Conservation (phyloP, 139 green algal species). For the Closterium sp. region DNA sequence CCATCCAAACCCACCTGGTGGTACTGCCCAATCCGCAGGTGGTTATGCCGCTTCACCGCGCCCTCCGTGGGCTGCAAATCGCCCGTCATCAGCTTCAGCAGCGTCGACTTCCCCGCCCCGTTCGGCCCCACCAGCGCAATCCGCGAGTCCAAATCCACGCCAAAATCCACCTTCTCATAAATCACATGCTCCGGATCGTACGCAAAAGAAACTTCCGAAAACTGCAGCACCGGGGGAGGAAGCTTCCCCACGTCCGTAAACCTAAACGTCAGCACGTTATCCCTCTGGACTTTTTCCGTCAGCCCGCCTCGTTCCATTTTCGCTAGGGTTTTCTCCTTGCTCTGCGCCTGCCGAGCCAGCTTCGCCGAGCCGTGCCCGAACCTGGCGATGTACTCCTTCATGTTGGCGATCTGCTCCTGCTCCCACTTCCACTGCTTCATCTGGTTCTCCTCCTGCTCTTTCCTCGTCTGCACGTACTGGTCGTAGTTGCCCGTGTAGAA, state of each 20-base stretch:
- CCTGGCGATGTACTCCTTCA: conserved; percentile 67
- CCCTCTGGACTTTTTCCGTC: conserved; percentile 61
- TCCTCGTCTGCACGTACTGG: conserved; percentile 78
- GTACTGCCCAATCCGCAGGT: conserved; percentile 63
- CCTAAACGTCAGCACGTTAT: conserved; percentile 75
- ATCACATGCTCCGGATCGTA: conserved; percentile 60
- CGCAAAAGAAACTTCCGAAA: conserved; percentile 53
- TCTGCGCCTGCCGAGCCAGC: conserved; percentile 83
- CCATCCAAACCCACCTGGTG: neutral
- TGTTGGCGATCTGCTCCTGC: conserved; percentile 75
- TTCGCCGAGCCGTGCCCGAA: conserved; percentile 88
- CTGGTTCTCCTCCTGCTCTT: conserved; percentile 91
- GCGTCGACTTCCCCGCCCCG: conserved; percentile 88
- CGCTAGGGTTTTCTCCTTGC: conserved; percentile 92
- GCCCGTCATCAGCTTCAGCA: conserved; percentile 97
- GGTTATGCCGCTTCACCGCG: conserved; percentile 91
- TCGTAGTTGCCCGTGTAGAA: conserved; percentile 85
- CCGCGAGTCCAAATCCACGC: conserved; percentile 90
- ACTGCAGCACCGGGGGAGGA: conserved; percentile 84
- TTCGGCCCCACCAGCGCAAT: conserved; percentile 93
- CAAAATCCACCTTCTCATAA: conserved; percentile 86
- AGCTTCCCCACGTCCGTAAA: conserved; percentile 91
- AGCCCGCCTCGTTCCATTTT: conserved; percentile 91
- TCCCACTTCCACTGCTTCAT: conserved; percentile 91
- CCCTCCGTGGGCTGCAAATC: conserved; percentile 82